Evolutionary conservation across 352 stramenopile species (phyloP), one percentile per base, ranked within the genome.

Genomic region (Phytophthora ohioensis): DNA sequence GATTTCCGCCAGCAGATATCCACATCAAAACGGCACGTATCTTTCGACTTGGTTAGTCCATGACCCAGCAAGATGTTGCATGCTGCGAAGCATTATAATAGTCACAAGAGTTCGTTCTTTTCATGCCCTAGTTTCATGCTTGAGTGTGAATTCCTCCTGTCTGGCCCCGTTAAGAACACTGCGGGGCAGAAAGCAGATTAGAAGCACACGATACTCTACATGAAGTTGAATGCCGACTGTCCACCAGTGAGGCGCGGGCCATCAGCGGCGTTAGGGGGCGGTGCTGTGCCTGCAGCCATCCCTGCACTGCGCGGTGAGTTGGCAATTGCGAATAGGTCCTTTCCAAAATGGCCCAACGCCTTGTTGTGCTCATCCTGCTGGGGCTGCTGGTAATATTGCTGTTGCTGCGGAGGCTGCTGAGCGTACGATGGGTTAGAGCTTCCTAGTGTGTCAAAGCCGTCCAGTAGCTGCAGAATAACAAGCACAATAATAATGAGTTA

Each of bases 141-240:
- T 35, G 42, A 49, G 53, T 69, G 48, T 47, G 53, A 64, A 62
- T 35, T 51, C 9, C 56, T 34, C 41, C 54, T 46, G 17, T 68
- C 45, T 48, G 46, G 0, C 42, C n/a, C 21, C 56, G 38, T 31
- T 54, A 64, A 64, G 51, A 43, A 53, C 56, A 57, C 15, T 38
- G 35, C 21, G 42, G 27, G 53, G 38, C 49, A 57, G 30, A 49
- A 36, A 48, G 54, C 52, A 64, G n/a, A 53, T 64, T 53, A 31
- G 43, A 42, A 13, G 46, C 34, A 49, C 64, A 47, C 64, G 64
- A 51, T 79, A 82, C 70, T 91, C 76, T 95, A 95, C 89, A 96
- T 93, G 75, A 96, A 96, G 72, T 86, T 90, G 68, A 96, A 96
- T 54, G 89, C 89, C 59, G 89, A 96, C 54, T 93, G 86, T 47